phyloP scores from a whole-genome alignment of 129 eudicot genomes.

The Logfia minima region DNA sequence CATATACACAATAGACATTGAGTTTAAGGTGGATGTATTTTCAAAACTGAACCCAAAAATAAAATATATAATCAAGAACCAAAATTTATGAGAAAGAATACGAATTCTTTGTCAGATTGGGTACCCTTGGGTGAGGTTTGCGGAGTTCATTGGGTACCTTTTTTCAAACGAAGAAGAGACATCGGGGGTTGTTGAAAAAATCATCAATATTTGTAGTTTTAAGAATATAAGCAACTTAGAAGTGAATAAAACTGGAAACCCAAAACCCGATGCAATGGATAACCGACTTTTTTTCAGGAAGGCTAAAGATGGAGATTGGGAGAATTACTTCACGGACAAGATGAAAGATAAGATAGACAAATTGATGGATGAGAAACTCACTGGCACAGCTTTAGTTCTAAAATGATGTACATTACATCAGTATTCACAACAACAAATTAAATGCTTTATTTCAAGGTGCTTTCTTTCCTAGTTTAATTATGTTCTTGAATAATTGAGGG shows the following conservation, averaged over 20 bases:
- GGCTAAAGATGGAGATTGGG: background rate
- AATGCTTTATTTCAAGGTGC: no score
- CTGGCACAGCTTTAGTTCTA: background rate
- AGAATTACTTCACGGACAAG: background rate
- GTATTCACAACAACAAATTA: no score
- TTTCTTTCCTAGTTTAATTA: no score
- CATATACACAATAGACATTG: no score
- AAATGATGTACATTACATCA: no score
- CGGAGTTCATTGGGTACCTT: background rate
- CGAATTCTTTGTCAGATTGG: rapidly evolving
- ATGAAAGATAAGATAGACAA: background rate
- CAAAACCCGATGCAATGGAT: background rate
- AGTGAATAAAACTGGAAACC: background rate
- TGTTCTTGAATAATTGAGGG: no score
- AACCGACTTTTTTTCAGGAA: background rate
- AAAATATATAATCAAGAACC: no score
- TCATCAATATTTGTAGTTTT: background rate
- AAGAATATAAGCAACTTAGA: background rate
- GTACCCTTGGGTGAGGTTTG: no score
- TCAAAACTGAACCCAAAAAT: no score
- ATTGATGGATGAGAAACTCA: background rate
- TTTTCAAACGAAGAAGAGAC: background rate
- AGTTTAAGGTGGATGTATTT: no score
- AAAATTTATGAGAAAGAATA: no score
- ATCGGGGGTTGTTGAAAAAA: background rate